A percentile compares a stretch with the other conserved stretches of the same genome.
Evolutionary conservation across 345 rosid genomes (phyloP).

Genomic region (Eutrema heterophyllum): DNA sequence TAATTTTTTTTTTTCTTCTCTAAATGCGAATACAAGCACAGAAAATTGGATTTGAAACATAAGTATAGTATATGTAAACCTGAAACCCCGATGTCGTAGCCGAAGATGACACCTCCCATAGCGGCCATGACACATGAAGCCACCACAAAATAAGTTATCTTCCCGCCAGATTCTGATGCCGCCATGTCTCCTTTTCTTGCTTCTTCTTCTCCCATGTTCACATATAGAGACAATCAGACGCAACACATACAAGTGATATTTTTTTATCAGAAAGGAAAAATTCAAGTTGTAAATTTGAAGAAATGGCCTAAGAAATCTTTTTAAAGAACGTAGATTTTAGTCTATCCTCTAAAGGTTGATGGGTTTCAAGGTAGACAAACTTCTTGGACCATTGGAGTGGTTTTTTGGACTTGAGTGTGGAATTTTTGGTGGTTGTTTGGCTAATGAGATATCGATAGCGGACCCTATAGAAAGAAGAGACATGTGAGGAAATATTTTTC

Average conservation of each 20-base stretch:
- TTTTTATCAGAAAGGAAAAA: no score
- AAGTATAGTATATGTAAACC: slow-evolving; percentile 32
- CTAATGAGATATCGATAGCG: background rate
- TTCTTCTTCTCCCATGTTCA: slow-evolving; percentile 11
- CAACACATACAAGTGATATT: background rate
- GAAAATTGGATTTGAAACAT: background rate
- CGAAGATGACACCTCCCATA: slow-evolving; percentile 85
- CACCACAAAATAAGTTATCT: slow-evolving; percentile 54
- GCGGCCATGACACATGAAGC: slow-evolving; percentile 81
- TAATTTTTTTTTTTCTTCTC: background rate
- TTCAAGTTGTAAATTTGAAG: background rate
- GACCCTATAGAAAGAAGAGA: background rate
- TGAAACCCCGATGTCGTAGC: slow-evolving; percentile 83
- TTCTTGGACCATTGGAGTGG: background rate
- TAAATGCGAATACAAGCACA: background rate
- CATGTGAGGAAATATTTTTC: background rate
- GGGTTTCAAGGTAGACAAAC: background rate
- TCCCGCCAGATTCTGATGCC: slow-evolving; percentile 39
- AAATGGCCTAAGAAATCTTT: background rate
- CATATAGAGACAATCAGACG: background rate
- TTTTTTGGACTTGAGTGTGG: slow-evolving; percentile 11
- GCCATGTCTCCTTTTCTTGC: slow-evolving; percentile 41
- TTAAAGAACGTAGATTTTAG: background rate
- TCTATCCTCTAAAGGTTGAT: background rate
- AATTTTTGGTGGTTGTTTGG: background rate